These are phyloP conservation scores for Citrus cavaleriei DNA, from an alignment of 345 rosid species.

Conservation along the genomic window DNA sequence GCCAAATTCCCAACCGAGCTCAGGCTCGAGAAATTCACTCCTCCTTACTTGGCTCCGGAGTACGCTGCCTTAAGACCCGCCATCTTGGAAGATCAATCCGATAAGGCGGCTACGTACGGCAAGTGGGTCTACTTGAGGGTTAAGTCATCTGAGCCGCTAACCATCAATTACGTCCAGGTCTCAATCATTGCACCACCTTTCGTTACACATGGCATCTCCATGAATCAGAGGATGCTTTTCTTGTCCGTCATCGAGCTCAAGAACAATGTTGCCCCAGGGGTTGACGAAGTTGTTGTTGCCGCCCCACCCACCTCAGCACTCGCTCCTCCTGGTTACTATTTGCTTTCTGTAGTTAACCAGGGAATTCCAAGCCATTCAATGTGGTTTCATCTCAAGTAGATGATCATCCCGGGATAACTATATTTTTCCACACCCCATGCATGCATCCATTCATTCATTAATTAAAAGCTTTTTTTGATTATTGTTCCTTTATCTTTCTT, in stretches of 20 bases:
- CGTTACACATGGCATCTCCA: slow-evolving; percentile 62
- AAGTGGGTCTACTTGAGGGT: slow-evolving; percentile 21
- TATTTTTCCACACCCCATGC: too few species aligned
- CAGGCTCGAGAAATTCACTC: slow-evolving; percentile 69
- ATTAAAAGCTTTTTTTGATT: too few species aligned
- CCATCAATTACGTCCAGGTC: slow-evolving; percentile 20
- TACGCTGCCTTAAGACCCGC: slow-evolving; percentile 22
- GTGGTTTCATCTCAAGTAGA: slow-evolving; percentile 55
- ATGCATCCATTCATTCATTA: too few species aligned
- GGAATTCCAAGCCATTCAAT: slow-evolving; percentile 49
- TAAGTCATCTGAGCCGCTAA: background rate
- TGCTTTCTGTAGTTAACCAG: slow-evolving; percentile 39
- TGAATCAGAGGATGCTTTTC: slow-evolving; percentile 63
- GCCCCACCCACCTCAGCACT: slow-evolving; percentile 36
- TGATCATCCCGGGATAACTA: background rate
- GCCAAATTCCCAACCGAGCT: slow-evolving; percentile 70
- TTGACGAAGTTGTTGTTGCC: slow-evolving; percentile 14
- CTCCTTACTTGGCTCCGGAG: slow-evolving; percentile 57
- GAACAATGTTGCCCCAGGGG: background rate
- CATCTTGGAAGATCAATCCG: slow-evolving; percentile 10
- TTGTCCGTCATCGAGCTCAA: slow-evolving; percentile 26
- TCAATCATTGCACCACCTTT: slow-evolving; percentile 60
- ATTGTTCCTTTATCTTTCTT: too few species aligned
- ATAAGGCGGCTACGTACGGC: slow-evolving; percentile 25
- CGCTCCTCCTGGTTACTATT: slow-evolving; percentile 74